Conservation (phyloP, 352 stramenopile genomes). For the Globisporangium viniferum region DNA sequence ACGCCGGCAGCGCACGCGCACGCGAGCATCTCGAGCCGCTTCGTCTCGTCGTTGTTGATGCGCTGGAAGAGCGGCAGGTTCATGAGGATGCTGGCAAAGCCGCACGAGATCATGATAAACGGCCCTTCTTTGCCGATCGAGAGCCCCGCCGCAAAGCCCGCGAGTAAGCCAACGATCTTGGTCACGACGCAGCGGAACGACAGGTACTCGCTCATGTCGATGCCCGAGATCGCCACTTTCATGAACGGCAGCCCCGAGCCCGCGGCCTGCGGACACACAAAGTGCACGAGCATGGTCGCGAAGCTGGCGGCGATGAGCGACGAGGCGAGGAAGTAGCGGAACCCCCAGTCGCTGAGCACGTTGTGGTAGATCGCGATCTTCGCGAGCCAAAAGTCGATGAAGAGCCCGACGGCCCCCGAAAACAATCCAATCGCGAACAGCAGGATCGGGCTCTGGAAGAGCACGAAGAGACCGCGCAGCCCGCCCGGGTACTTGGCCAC, state of each 20-base stretch:
- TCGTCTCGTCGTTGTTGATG: slow-evolving; percentile 77
- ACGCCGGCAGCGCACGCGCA: slow-evolving; percentile 78
- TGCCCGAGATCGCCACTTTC: slow-evolving; percentile 79
- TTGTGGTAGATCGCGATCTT: slow-evolving; percentile 67
- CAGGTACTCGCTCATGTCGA: slow-evolving; percentile 76
- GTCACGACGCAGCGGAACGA: slow-evolving; percentile 66
- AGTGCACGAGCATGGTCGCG: slow-evolving; percentile 49
- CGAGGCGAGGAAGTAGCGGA: slow-evolving; percentile 56
- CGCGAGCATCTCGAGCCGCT: slow-evolving; percentile 80
- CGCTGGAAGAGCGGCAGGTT: slow-evolving; percentile 59
- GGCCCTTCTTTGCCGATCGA: slow-evolving; percentile 85
- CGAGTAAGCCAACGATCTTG: slow-evolving; percentile 69
- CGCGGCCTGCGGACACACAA: slow-evolving; percentile 63
- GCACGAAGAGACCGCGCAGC: slow-evolving; percentile 52
- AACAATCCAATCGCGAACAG: slow-evolving; percentile 68
- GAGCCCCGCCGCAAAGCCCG: slow-evolving; percentile 55
- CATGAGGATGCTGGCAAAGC: slow-evolving; percentile 79
- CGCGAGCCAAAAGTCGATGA: slow-evolving; percentile 59
- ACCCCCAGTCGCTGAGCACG: slow-evolving; percentile 46
- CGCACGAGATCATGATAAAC: slow-evolving; percentile 88
- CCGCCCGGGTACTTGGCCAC: slow-evolving; percentile 58
- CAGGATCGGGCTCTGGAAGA: slow-evolving; percentile 70
- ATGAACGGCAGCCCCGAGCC: slow-evolving; percentile 79
- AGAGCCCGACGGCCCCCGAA: slow-evolving; percentile 56
- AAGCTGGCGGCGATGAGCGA: slow-evolving; percentile 46